phyloP scores from a whole-genome alignment of 345 rosid genomes.

The Camelina neglecta region DNA sequence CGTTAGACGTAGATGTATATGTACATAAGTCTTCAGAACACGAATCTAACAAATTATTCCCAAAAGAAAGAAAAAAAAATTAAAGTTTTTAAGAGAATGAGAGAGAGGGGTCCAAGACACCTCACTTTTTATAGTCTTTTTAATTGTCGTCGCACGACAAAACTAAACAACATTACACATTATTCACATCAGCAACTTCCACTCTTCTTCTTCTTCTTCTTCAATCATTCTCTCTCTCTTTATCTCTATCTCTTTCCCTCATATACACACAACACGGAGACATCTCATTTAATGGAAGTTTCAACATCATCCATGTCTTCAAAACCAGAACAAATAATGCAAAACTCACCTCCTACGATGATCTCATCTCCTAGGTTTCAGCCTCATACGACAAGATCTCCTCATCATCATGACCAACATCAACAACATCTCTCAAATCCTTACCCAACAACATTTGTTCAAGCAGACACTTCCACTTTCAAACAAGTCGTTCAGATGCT shows the following conservation, averaged over 20 bases:
- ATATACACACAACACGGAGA: conserved; percentile 29
- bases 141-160: conserved; percentile 45
- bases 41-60: conserved; percentile 34
- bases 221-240: conserved; percentile 37
- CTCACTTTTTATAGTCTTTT: conserved; percentile 48
- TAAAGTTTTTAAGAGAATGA: conserved; percentile 12
- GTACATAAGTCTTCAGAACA: conserved; percentile 30
- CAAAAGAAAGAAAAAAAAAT: too few relatives aligned
- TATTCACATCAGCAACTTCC: conserved; percentile 46
- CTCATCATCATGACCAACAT: conserved; percentile 70
- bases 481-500: conserved; percentile 95
- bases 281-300: conserved; percentile 56
- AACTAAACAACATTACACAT: conserved; percentile 44
- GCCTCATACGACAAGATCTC: conserved; percentile 43
- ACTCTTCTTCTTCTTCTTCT: conserved; percentile 42
- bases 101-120: conserved; percentile 46
- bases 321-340: conserved; percentile 52
- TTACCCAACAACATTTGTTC: conserved; percentile 92
- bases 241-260: conserved; percentile 24
- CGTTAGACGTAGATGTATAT: conserved; percentile 22
- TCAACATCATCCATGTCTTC: conserved; percentile 47
- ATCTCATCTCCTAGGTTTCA: conserved; percentile 57
- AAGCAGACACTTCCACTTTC: conserved; percentile 82
- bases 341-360: conserved; percentile 60
- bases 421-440: conserved; percentile 63